A percentile compares a stretch with the other conserved stretches of the same genome.
These are phyloP conservation scores for Talaromyces albobiverticillius DNA, from an alignment of 2,329 filamentous ascomycete species.

Conservation along the genomic window DNA sequence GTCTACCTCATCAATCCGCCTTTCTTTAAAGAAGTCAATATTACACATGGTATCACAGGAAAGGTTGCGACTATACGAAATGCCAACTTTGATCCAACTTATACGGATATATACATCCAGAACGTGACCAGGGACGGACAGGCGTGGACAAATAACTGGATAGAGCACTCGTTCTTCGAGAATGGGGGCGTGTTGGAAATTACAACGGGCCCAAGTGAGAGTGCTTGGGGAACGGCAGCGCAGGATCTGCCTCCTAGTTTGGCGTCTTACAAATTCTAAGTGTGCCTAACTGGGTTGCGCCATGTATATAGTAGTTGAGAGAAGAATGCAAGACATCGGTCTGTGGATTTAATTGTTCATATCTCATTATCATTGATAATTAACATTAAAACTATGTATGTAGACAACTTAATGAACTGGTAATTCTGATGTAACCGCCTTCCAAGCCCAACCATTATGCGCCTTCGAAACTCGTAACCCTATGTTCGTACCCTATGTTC, in stretches of 20 bases:
- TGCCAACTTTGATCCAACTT: slow-evolving; percentile 56
- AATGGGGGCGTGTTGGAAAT: slow-evolving; percentile 62
- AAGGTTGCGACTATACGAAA: slow-evolving; percentile 57
- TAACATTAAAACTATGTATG: no score
- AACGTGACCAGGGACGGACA: slow-evolving; percentile 59
- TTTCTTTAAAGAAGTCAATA: slow-evolving; percentile 57
- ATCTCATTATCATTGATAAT: background rate
- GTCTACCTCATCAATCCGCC: slow-evolving; percentile 65
- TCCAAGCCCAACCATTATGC: no score
- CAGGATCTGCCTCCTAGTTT: slow-evolving; percentile 59
- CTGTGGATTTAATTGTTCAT: background rate
- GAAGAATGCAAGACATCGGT: background rate
- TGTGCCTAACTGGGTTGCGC: background rate
- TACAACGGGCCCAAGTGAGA: slow-evolving; percentile 57
- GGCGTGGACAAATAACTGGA: slow-evolving; percentile 60
- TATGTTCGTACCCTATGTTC: no score
- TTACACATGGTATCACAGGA: slow-evolving; percentile 55
- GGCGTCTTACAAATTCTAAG: slow-evolving; percentile 18
- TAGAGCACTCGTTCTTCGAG: slow-evolving; percentile 63
- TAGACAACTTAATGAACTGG: background rate
- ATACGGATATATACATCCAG: slow-evolving; percentile 60
- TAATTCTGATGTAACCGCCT: background rate
- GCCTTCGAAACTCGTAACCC: no score
- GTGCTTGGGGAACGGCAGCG: slow-evolving; percentile 61
- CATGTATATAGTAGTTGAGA: background rate